A percentile compares a stretch with the other conserved stretches of the same genome.
Evolutionary conservation across 768 basidiomycete species (phyloP).

Genomic region (Hortiboletus campestris): DNA sequence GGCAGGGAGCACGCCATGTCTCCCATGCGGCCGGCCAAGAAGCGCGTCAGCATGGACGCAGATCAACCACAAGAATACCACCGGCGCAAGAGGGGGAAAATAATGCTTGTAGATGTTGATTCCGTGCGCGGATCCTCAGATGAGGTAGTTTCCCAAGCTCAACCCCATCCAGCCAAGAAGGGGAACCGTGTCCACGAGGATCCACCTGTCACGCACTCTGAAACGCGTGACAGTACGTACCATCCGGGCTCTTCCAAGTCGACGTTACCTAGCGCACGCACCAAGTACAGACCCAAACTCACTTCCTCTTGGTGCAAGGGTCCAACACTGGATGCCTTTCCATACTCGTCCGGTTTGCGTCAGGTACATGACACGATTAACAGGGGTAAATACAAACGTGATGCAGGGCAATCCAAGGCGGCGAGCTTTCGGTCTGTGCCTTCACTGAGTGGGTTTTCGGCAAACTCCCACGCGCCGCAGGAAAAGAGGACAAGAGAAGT

Average conservation of each 20-base stretch:
- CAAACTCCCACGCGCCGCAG: constrained; percentile 1
- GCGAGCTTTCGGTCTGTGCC: neutral
- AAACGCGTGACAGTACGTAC: constrained; percentile 3
- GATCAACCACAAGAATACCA: constrained; percentile 19
- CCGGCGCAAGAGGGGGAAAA: constrained; percentile 35
- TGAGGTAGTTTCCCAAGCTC: constrained; percentile 11
- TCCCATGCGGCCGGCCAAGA: constrained; percentile 44
- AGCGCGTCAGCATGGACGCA: constrained; percentile 42
- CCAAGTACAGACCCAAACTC: constrained; percentile 28
- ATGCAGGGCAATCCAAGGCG: constrained; percentile 1
- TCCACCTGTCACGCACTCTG: neutral
- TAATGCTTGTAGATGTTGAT: constrained; percentile 5
- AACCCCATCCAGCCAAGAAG: neutral
- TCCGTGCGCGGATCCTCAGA: constrained; percentile 17
- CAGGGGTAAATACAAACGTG: constrained; percentile 13
- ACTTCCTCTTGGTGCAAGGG: constrained; percentile 14
- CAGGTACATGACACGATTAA: constrained; percentile 8
- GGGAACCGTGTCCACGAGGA: constrained; percentile 9
- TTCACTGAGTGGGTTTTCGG: constrained; percentile 2
- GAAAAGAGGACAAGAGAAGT: neutral
- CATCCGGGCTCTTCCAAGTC: constrained; percentile 3
- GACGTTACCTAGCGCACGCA: constrained; percentile 27
- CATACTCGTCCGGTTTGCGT: constrained; percentile 18
- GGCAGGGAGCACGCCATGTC: constrained; percentile 29
- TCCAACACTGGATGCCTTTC: constrained; percentile 15